These are phyloP conservation scores for Daldinia childiae DNA, from an alignment of 495 filamentous ascomycete genomes.

Conservation along the genomic window DNA sequence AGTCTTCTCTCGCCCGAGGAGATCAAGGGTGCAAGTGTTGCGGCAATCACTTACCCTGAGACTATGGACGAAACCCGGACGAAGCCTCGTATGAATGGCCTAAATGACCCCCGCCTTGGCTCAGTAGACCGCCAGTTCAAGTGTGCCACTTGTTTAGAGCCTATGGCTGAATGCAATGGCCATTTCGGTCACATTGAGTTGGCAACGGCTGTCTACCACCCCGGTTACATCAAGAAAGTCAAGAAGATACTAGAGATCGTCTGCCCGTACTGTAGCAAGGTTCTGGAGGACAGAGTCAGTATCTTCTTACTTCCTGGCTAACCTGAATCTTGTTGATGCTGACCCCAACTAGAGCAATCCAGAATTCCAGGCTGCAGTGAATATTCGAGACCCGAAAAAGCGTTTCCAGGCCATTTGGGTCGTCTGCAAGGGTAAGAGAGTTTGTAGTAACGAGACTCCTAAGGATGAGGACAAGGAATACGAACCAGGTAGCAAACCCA, in stretches of 20 bases:
- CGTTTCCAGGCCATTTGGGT: conserved; percentile 89
- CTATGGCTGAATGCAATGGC: conserved; percentile 92
- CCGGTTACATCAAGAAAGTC: conserved; percentile 94
- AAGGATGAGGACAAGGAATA: conserved; percentile 66
- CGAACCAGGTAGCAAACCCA: conserved; percentile 62
- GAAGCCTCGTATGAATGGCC: conserved; percentile 83
- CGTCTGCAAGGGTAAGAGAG: conserved; percentile 83
- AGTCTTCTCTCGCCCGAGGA: conserved; percentile 95
- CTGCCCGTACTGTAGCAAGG: conserved; percentile 97
- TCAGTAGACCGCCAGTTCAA: conserved; percentile 94
- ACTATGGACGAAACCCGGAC: conserved; percentile 96
- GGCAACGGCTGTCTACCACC: conserved; percentile 92
- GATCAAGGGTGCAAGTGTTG: conserved; percentile 96
- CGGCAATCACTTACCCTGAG: conserved; percentile 92
- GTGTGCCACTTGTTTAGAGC: conserved; percentile 93
- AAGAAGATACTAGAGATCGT: conserved; percentile 98
- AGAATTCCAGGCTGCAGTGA: conserved; percentile 80
- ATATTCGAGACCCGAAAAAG: conserved; percentile 86
- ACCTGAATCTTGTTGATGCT: conserved; percentile 65
- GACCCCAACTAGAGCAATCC: conserved; percentile 79
- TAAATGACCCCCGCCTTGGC: conserved; percentile 93
- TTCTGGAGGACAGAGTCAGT: conserved; percentile 95
- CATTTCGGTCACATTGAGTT: conserved; percentile 99
- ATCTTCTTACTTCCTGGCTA: conserved; percentile 58
- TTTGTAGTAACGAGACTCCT: conserved; percentile 78